Evolutionary conservation across 2,329 filamentous ascomycete genomes (phyloP), one percentile per base, ranked within the genome.

Genomic region (Akanthomyces uredinophilus): DNA sequence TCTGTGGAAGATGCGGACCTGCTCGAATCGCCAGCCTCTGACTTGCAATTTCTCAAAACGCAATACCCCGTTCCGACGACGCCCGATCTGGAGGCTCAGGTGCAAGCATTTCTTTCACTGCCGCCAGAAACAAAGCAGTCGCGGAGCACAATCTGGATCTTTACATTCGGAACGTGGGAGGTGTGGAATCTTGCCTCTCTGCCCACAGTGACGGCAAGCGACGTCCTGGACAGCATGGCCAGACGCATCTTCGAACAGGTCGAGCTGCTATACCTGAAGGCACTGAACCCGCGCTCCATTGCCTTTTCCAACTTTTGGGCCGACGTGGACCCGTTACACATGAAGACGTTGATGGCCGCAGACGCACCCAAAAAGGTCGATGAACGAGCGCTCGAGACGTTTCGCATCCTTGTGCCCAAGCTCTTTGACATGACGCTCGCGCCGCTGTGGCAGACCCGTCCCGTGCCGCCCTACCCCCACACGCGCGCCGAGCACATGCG

Each of bases 141-240:
- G 6, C 72, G 72, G n/a, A 78, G 83, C 63, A 83, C 82, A 0
- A 66, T 84, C 16, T 84, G 79, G 78, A 71, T 84, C 16, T 80
- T 84, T 60, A 78, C 74, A 11, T 77, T 83, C 60, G 82, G 82
- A n/a, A 78, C 77, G 35, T 83, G 81, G 81, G 82, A 84, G 62
- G 70, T 83, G 55, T 84, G 81, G 81, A 77, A 79, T 13, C 69
- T 84, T 20, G 76, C 82, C 0, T 73, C 80, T 2, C 67, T 83
- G 20, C 81, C 82, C 1, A 70, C 75, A 11, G 67, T 70, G 10
- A 66, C 72, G 1, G 77, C 78, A 11, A 73, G 75, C 37, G 66
- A 69, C 1, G 62, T 76, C 1, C 63, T 83, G 10, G 75, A 75
- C 43, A 66, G 69, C 5, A 71, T 79, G 35, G 68, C 76, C 5